Evolutionary conservation across 257 asterid genomes (phyloP), one percentile per base, ranked within the genome.

Genomic region (Echites panduratus): DNA sequence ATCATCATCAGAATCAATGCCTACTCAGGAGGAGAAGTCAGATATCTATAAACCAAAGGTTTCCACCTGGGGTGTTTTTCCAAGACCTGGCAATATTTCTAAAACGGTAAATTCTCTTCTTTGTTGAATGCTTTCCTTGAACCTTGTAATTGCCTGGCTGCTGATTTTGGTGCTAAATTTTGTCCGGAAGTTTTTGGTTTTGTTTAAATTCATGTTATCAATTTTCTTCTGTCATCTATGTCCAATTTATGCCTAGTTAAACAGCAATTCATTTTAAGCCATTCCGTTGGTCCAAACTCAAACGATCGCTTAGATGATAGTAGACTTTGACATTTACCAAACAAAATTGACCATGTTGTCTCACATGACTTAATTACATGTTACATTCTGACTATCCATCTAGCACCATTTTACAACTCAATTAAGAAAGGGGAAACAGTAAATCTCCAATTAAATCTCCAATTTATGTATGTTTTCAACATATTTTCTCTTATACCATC

Each of bases 51-150:
- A 87, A 85, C 99, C 99, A 8, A 94, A 88, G 88, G 97, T 91
- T 76, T 91, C 99, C 73, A 94, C 97, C 16, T 94, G 99, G 98
- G 99, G 99, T 66, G 89, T 91, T 81, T 94, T 94, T 74, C 97
- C 98, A 8, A 89, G 98, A 77, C 97, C 98, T 5, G 86, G 75
- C 68, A 76, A 94, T 86, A 94, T 94, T 74, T 91, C 99, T 0
- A 82, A 86, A 81, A 71, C 97, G 5, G 99, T 94, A 84, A 80
- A 90, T 66, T 76, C 40, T 70, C 70, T 73, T 47, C 3, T 27
- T 32, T 29, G 26, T n/a, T 17, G 69, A 9, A 64, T 29, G 66
- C 64, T 67, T 43, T 49, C 20, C 22, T 24, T 22, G 35, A 49
- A 13, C 68, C 13, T 54, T 17, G 24, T 47, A 1, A 38, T 49